Conservation (phyloP, 441 rosid species). For the Adansonia gregorii region DNA sequence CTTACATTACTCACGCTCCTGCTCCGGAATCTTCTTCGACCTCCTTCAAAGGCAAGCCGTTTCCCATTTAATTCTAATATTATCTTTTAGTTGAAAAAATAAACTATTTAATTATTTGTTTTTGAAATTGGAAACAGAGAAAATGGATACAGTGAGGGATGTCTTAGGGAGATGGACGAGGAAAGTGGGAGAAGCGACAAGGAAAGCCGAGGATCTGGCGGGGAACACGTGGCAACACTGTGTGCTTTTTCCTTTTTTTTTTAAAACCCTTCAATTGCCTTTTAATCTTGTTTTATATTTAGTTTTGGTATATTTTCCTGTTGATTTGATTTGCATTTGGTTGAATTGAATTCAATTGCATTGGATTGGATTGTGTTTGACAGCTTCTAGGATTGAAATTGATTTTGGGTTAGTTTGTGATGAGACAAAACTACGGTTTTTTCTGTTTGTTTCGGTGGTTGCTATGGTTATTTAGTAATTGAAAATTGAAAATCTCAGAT, state of each 20-base stretch:
- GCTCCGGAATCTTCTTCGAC: slow-evolving; percentile 40
- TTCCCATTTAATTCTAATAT: background rate
- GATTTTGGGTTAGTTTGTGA: background rate
- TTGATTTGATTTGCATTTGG: background rate
- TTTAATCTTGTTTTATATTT: background rate
- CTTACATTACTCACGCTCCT: slow-evolving; percentile 54
- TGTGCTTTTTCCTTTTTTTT: slow-evolving; percentile 34
- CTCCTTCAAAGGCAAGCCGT: slow-evolving; percentile 38
- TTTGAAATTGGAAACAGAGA: slow-evolving; percentile 41
- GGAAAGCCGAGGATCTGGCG: slow-evolving; percentile 88
- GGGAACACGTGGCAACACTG: slow-evolving; percentile 95
- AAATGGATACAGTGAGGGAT: slow-evolving; percentile 63
- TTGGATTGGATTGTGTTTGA: background rate
- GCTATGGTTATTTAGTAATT: background rate
- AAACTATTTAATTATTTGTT: background rate
- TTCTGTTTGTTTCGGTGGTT: background rate
- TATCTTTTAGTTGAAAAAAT: background rate
- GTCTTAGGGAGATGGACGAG: slow-evolving; percentile 78
- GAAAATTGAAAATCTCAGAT: background rate
- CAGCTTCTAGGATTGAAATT: slow-evolving; percentile 2
- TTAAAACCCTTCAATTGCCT: background rate
- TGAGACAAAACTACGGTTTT: background rate
- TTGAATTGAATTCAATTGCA: background rate
- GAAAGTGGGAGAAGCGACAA: slow-evolving; percentile 75
- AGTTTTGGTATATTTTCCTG: background rate